Percentiles rank a stretch among this genome's conserved stretches.
Evolutionary conservation across 192 early-diverging fungal genomes (phyloP).

Genomic region (Entophlyctis luteolus): DNA sequence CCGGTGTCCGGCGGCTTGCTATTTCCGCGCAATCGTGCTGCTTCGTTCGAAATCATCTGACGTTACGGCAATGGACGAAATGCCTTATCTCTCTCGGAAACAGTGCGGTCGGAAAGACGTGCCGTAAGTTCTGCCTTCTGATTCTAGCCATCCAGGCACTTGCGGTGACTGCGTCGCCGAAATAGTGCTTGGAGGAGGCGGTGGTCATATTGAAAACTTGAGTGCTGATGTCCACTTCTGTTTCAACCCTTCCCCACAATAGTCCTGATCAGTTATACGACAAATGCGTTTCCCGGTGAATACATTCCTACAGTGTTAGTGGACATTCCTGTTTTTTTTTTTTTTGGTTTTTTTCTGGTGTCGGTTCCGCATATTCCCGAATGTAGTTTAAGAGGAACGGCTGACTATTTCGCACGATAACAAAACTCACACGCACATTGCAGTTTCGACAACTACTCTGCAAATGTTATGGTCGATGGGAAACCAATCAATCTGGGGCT

Average conservation of each 20-base stretch:
- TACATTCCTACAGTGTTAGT: slow-evolving; percentile 99
- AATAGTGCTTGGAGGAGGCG: neutral
- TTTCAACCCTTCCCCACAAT: neutral
- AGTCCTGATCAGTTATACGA: slow-evolving; percentile 94
- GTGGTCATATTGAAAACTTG: no score
- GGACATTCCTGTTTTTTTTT: neutral
- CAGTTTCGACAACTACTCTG: slow-evolving; percentile 86
- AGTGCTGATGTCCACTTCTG: no score
- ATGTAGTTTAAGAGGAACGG: no score
- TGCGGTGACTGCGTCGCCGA: no score
- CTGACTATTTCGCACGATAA: no score
- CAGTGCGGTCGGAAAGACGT: slow-evolving; percentile 93
- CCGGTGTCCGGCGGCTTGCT: no score
- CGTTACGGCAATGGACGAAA: neutral
- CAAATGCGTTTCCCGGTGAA: slow-evolving; percentile 99
- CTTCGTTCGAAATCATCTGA: neutral
- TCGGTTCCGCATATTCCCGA: no score
- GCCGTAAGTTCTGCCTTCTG: no score
- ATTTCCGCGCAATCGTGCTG: no score
- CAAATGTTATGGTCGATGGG: slow-evolving; percentile 74
- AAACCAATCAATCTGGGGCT: slow-evolving; percentile 75
- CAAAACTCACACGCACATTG: no score
- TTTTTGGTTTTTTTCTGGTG: neutral
- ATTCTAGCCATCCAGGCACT: neutral
- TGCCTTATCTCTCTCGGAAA: neutral